Base-by-base conservation (phyloP, 768 basidiomycete species). In the Phallus indusiatus region DNA sequence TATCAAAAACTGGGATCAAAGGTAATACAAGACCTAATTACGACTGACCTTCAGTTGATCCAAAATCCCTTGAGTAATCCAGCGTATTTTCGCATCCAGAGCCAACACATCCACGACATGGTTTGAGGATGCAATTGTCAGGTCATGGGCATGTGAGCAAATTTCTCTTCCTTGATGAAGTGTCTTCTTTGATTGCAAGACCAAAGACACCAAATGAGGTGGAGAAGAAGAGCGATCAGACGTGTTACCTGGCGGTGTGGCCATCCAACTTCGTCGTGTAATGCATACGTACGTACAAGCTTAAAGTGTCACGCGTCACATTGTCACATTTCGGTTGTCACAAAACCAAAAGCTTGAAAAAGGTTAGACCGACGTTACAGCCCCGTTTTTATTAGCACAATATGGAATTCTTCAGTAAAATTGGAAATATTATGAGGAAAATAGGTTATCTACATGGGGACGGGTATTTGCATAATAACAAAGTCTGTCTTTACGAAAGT, bases 101-200 rank as follows among this genome's bases (percentile, higher is more conserved):
- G 84, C 85, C 6, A 92, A 77, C 3, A 90, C 80, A 65, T 90
- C 86, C 12, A 89, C 74, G 0, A 83, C 80, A 42, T 76, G 75
- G 62, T 83, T 81, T 0, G 87, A 81, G 2, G 90, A 88, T 47
- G 77, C 72, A 62, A 81, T 81, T n/a, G 86, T 81, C 20, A 84
- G 71, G 0, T 70, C 65, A 65, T 86, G 82, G 1, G 90, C 87
- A 36, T 75, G 77, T 1, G 80, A 80, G 66, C 90, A 92, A 5
- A 92, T 77, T 53, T 84, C 79, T 72, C 90, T 79, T 1, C 88
- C 90, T 42, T 85, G 81, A 62, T 88, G 83, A 2, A 93, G 78
- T 0, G 88, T 90, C 65, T 87, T 88, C 76, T 90, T 87, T 1
- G 90, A 90, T 65, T 88, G 85, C 1, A 86, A 74, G 11, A 89